phyloP scores from a whole-genome alignment of 1,284 basidiomycete species.

The Heliocybe sulcata region DNA sequence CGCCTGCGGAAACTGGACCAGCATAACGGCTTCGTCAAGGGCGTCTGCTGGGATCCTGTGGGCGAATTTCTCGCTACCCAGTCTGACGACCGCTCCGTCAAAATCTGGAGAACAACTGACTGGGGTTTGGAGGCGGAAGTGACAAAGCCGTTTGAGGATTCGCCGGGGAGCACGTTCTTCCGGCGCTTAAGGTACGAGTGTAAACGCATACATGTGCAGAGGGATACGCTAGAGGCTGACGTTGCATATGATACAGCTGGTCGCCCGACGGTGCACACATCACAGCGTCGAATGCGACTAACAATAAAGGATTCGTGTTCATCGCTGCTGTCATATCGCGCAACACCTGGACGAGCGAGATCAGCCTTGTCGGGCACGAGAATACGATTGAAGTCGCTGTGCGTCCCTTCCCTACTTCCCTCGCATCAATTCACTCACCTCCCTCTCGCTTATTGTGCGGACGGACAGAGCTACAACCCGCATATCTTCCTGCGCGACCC shows the following conservation, averaged over 20 bases:
- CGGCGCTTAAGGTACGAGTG: slow-evolving; percentile 69
- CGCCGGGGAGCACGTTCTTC: slow-evolving; percentile 94
- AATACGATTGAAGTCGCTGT: slow-evolving; percentile 97
- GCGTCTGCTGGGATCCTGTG: slow-evolving; percentile 97
- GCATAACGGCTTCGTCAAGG: slow-evolving; percentile 97
- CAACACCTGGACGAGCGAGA: slow-evolving; percentile 82
- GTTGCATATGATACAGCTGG: slow-evolving; percentile 71
- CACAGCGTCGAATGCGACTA: slow-evolving; percentile 95
- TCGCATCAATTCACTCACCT: no score
- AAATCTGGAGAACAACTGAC: slow-evolving; percentile 93
- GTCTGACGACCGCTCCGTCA: slow-evolving; percentile 93
- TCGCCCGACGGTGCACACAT: slow-evolving; percentile 98
- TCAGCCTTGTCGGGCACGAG: slow-evolving; percentile 93
- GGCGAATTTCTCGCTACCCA: slow-evolving; percentile 96
- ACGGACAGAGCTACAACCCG: slow-evolving; percentile 81
- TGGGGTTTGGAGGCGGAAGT: slow-evolving; percentile 86
- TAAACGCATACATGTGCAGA: no score
- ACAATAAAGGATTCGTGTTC: slow-evolving; percentile 92
- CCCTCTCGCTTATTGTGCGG: slow-evolving; percentile 12
- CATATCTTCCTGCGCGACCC: slow-evolving; percentile 83
- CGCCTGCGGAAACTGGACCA: slow-evolving; percentile 77
- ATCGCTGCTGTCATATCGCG: slow-evolving; percentile 93
- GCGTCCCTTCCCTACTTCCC: no score
- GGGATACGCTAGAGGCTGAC: no score
- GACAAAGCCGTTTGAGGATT: slow-evolving; percentile 86